Evolutionary conservation across 1,284 basidiomycete genomes (phyloP).

Genomic region (Amylostereum areolatum): DNA sequence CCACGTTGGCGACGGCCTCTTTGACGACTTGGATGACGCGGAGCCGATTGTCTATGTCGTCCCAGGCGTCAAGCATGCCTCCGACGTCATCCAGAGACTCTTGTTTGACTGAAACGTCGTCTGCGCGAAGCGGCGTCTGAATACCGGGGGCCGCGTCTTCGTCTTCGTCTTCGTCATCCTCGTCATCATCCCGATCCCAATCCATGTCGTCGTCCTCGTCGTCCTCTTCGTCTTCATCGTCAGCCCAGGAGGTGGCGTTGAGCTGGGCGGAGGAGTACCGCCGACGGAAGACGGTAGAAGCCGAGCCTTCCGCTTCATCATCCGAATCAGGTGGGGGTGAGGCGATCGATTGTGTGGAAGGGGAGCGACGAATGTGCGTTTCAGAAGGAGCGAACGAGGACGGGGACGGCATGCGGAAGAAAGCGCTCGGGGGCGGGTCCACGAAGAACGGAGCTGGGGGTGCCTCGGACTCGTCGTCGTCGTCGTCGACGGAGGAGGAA

Average conservation of each 20-base stretch:
- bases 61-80: slow-evolving; percentile 60
- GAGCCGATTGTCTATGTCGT: slow-evolving; percentile 33
- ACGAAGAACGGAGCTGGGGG: slow-evolving; percentile 8
- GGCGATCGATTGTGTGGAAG: slow-evolving; percentile 46
- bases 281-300: slow-evolving; percentile 36
- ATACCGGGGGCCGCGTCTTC: slow-evolving; percentile 20
- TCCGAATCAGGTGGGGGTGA: slow-evolving; percentile 67
- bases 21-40: slow-evolving; percentile 35
- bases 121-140: slow-evolving; percentile 17
- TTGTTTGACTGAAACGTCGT: slow-evolving; percentile 43
- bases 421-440: slow-evolving; percentile 46
- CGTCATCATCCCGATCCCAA: slow-evolving; percentile 38
- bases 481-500: slow-evolving; percentile 16
- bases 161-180: slow-evolving; percentile 37
- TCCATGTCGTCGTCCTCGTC: slow-evolving; percentile 27
- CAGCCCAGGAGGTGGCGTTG: slow-evolving; percentile 11
- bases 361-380: slow-evolving; percentile 40
- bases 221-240: slow-evolving; percentile 16
- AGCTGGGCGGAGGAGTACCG: slow-evolving; percentile 21
- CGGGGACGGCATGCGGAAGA: slow-evolving; percentile 38
- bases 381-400: slow-evolving; percentile 12
- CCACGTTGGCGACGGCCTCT: slow-evolving; percentile 29
- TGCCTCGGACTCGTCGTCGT: slow-evolving; percentile 27
- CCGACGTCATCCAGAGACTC: slow-evolving; percentile 50
- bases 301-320: slow-evolving; percentile 35